Conservation (phyloP, 345 rosid species). For the Bretschneidera sinensis region DNA sequence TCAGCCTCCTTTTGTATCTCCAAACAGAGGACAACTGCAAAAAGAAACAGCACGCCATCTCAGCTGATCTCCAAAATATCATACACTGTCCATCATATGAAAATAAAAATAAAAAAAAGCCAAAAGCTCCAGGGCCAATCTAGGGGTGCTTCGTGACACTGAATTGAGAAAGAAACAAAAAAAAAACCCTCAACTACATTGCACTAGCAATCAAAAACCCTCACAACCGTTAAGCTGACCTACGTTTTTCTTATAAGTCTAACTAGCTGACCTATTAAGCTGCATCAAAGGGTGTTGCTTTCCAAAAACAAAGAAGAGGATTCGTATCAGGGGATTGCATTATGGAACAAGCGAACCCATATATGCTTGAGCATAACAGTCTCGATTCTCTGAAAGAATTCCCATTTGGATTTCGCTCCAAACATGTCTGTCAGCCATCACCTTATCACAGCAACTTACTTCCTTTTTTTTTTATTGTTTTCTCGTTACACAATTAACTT, state of each 20-base stretch:
- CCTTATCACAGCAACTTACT: not conserved
- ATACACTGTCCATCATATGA: not conserved
- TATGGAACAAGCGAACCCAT: too few species aligned
- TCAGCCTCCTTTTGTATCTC: conserved; percentile 67
- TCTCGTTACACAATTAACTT: too few species aligned
- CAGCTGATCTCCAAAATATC: not conserved
- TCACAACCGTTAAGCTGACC: too few species aligned
- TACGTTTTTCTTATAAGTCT: too few species aligned
- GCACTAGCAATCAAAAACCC: too few species aligned
- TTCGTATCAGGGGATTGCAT: too few species aligned
- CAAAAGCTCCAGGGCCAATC: not conserved
- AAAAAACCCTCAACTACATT: too few species aligned
- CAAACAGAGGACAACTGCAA: conserved; percentile 72
- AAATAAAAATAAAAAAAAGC: too few species aligned
- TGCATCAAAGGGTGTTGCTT: not conserved
- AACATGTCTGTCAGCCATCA: not conserved
- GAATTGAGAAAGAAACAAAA: too few species aligned
- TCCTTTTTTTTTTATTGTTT: too few species aligned
- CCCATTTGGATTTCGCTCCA: not conserved
- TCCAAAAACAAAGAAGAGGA: not conserved
- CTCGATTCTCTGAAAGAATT: not conserved
- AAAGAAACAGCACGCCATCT: conserved; percentile 8
- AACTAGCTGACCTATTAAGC: not conserved
- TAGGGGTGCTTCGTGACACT: not conserved
- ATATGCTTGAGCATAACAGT: too few species aligned